Evolutionary conservation across 805 yeast species (phyloP).

Genomic region (Barnettozyma wickerhamii): DNA sequence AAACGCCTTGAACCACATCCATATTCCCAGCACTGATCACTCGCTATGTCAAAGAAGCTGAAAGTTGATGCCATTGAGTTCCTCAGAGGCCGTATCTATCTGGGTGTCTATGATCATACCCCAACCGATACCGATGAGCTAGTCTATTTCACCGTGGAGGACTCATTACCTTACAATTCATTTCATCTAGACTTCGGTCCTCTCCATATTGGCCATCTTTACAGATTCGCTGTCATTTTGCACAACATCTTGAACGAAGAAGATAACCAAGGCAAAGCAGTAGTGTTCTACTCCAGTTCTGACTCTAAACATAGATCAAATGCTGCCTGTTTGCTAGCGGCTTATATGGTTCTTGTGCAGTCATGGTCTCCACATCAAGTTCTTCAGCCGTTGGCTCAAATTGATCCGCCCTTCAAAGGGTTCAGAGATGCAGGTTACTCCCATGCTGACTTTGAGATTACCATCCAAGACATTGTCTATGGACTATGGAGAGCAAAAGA

Average conservation of each 20-base stretch:
- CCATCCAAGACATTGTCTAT: constrained; percentile 92
- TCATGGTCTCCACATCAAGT: constrained; percentile 99
- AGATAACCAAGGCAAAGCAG: constrained; percentile 78
- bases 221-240: constrained; percentile 90
- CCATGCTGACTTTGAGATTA: constrained; percentile 87
- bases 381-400: constrained; percentile 87
- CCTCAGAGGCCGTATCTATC: constrained; percentile 54
- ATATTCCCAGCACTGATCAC: neutral
- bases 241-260: constrained; percentile 90
- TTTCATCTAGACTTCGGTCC: constrained; percentile 98
- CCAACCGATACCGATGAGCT: constrained; percentile 74
- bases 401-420: constrained; percentile 89
- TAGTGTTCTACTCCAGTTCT: constrained; percentile 83
- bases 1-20: no score
- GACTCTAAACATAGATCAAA: constrained; percentile 81
- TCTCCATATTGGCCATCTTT: constrained; percentile 84
- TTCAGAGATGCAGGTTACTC: constrained; percentile 98
- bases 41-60: constrained; percentile 46
- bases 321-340: constrained; percentile 90
- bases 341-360: constrained; percentile 93
- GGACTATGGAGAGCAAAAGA: constrained; percentile 98
- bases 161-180: constrained; percentile 86
- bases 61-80: constrained; percentile 52
- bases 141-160: constrained; percentile 90
- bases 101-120: constrained; percentile 79